phyloP scores from a whole-genome alignment of 306 rosid genomes.

The Vigna mungo region DNA sequence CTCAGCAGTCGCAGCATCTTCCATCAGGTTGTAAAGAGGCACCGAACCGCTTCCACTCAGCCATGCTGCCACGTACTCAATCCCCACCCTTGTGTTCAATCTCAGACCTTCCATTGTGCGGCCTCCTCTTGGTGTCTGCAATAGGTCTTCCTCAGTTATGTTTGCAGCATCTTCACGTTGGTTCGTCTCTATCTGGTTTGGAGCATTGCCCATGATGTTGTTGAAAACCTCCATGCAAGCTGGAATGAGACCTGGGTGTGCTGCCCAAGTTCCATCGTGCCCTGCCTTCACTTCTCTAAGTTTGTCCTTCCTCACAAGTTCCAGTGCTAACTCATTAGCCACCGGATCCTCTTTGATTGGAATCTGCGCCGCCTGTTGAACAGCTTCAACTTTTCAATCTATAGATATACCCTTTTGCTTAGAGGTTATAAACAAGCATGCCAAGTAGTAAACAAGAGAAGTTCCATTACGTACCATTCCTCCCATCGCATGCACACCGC shows the following conservation, averaged over 20 bases:
- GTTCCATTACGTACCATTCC: constrained; percentile 69
- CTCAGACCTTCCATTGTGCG: constrained; percentile 84
- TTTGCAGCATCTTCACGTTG: constrained; percentile 63
- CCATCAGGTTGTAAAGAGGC: constrained; percentile 96
- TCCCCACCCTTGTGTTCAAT: constrained; percentile 82
- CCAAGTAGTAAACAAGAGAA: background rate
- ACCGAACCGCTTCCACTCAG: constrained; percentile 82
- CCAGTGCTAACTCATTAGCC: constrained; percentile 86
- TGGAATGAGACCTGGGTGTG: constrained; percentile 86
- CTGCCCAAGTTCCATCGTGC: constrained; percentile 98
- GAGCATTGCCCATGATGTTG: constrained; percentile 59
- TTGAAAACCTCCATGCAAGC: constrained; percentile 75
- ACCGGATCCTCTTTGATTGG: constrained; percentile 75
- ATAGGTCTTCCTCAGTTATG: constrained; percentile 71
- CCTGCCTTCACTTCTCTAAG: constrained; percentile 87
- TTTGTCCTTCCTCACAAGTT: constrained; percentile 84
- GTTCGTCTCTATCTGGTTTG: constrained; percentile 63
- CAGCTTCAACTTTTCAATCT: background rate
- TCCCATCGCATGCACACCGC: constrained; percentile 94
- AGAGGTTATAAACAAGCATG: background rate
- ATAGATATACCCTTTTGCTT: background rate
- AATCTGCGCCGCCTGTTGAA: constrained; percentile 85
- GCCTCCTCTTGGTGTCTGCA: constrained; percentile 70
- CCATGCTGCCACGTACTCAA: constrained; percentile 95
- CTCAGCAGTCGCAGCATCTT: constrained; percentile 99